Evolutionary conservation across 148 eudicot species (phyloP).

Genomic region (Rhododendron williamsianum): DNA sequence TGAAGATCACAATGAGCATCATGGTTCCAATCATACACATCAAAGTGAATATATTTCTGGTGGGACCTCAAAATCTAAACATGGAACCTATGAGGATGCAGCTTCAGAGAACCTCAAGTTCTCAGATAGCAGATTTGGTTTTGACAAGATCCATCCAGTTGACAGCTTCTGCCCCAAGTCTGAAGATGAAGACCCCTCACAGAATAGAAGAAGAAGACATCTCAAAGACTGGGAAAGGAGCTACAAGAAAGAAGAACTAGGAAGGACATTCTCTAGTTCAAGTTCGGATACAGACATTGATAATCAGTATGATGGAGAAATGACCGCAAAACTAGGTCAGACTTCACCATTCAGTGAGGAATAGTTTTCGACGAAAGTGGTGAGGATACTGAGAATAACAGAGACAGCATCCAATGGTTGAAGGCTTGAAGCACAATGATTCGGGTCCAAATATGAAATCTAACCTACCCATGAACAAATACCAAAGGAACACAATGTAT

Average conservation of each 20-base stretch:
- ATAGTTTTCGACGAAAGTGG: constrained; percentile 4
- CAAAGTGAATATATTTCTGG: neutral
- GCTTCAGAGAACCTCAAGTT: neutral
- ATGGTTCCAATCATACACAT: constrained; percentile 1
- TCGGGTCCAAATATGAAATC: neutral
- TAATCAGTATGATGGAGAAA: neutral
- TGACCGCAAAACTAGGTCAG: neutral
- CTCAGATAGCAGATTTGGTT: neutral
- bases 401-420: constrained; percentile 1
- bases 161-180: constrained; percentile 13
- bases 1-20: constrained; percentile 17
- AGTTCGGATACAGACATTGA: constrained; percentile 5
- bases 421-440: neutral
- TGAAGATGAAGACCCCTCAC: neutral
- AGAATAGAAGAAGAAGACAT: neutral
- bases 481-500: neutral
- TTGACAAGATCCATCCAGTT: neutral
- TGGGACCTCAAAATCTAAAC: constrained; percentile 7
- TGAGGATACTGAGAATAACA: neutral
- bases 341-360: neutral
- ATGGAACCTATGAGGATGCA: neutral
- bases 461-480: neutral
- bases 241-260: neutral
- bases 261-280: constrained; percentile 9
- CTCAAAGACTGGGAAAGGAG: neutral